A percentile compares a stretch with the other conserved stretches of the same genome.
Conservation (phyloP, 768 basidiomycete genomes). For the Panus rudis region DNA sequence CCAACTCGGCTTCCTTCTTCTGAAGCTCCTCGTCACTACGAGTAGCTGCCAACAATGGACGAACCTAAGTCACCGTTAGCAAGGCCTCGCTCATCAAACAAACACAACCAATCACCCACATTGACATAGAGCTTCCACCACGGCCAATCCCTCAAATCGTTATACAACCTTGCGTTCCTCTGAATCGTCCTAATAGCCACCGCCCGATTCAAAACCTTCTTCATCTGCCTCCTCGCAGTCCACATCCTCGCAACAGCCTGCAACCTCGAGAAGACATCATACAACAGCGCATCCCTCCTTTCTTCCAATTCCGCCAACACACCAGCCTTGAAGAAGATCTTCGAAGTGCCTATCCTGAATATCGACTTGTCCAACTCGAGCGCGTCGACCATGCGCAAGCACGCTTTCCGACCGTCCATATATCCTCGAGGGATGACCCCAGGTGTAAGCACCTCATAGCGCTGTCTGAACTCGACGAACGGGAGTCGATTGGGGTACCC, state of each 20-base stretch:
- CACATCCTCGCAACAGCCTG: slow-evolving; percentile 85
- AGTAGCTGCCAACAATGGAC: slow-evolving; percentile 88
- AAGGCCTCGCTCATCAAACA: background rate
- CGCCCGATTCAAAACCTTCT: slow-evolving; percentile 90
- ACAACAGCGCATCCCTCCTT: slow-evolving; percentile 78
- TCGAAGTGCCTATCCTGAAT: slow-evolving; percentile 91
- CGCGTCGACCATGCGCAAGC: slow-evolving; percentile 81
- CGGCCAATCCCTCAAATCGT: slow-evolving; percentile 89
- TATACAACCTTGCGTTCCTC: slow-evolving; percentile 87
- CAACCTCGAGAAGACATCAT: slow-evolving; percentile 80
- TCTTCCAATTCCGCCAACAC: slow-evolving; percentile 96
- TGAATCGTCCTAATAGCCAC: slow-evolving; percentile 89
- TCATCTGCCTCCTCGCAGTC: slow-evolving; percentile 83
- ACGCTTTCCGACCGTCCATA: slow-evolving; percentile 96
- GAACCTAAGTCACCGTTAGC: slow-evolving; percentile 44
- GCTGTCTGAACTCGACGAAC: slow-evolving; percentile 94
- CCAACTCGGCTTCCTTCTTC: slow-evolving; percentile 78
- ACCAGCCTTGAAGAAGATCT: slow-evolving; percentile 99
- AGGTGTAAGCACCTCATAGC: slow-evolving; percentile 93
- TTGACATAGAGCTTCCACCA: slow-evolving; percentile 99
- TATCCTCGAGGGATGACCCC: slow-evolving; percentile 91
- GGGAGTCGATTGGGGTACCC: slow-evolving; percentile 97
- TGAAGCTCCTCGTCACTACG: slow-evolving; percentile 88
- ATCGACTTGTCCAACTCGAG: slow-evolving; percentile 79
- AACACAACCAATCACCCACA: slow-evolving; percentile 34